Base-by-base conservation (phyloP, 768 basidiomycete genomes). In the Saitozyma sp. region DNA sequence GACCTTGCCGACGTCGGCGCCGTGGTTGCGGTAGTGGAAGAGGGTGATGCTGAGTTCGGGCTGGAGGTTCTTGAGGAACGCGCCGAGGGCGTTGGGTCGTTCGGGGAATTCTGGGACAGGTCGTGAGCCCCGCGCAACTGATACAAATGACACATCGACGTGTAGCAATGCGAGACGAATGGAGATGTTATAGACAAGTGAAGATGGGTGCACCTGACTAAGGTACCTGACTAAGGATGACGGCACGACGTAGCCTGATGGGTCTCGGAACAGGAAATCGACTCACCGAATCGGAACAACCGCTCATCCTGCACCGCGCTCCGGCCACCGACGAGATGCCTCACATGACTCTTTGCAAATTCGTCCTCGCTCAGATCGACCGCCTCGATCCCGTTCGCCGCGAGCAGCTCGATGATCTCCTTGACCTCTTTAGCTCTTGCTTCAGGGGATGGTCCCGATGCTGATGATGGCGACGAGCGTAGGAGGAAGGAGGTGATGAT, bases 21-120 rank as follows among this genome's bases (percentile, higher is more conserved):
- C 96, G 63, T 98, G 95, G 77, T 98, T 97, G 59, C 96, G 85
- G 80, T 99, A 99, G 78, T 99, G 96, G 82, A 98, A 99, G 66
- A 99, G 78, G 1, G 92, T 89, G 54, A 99, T 91, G 78, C 94
- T 97, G 93, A 94, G 97, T 29, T 87, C 88, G 17, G 85, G 82
- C 40, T 88, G 88, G 50, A 99, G 77, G 3, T 89, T 90, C 38
- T 87, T 83, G 63, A 99, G 83, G 83, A 98, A 99, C 68, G 89
- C 91, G 49, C 90, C 86, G 61, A 99, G 82, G 4, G 95, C 96
- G 2, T 88, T 89, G 0, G 92, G 94, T 57, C 96, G 83, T 78
- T 99, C 96, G 0, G 96, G 96, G 78, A 99, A 99, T 77, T 95
- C 94, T 97, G 73, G 13, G 54, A 39, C 10, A 29, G 52, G n/a